These are phyloP conservation scores for Metschnikowia vanudenii DNA, from an alignment of 805 yeast genomes.

Conservation along the genomic window DNA sequence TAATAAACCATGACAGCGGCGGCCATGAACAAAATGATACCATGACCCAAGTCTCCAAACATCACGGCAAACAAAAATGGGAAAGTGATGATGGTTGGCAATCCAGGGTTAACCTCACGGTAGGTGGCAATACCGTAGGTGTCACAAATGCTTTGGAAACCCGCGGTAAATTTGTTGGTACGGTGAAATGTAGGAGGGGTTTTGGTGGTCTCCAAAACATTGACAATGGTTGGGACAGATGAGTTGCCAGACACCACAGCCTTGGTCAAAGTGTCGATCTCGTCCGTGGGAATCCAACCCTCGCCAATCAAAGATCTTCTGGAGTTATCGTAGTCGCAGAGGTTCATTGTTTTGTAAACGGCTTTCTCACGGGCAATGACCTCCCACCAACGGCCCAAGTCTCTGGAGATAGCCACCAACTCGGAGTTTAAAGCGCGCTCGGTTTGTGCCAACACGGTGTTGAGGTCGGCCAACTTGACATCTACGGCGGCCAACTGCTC, in stretches of 20 bases:
- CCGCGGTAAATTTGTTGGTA: slow-evolving; percentile 91
- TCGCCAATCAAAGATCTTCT: slow-evolving; percentile 88
- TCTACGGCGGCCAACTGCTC: slow-evolving; percentile 31
- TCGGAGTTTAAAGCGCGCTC: slow-evolving; percentile 52
- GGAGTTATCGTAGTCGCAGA: slow-evolving; percentile 76
- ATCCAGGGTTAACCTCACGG: slow-evolving; percentile 93
- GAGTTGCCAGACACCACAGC: slow-evolving; percentile 66
- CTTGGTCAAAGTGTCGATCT: slow-evolving; percentile 60
- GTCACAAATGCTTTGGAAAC: slow-evolving; percentile 91
- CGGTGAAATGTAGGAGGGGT: slow-evolving; percentile 94
- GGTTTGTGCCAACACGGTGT: slow-evolving; percentile 34
- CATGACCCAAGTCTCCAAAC: slow-evolving; percentile 99
- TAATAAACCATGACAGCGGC: slow-evolving; percentile 69
- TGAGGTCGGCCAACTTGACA: slow-evolving; percentile 32
- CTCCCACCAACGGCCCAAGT: slow-evolving; percentile 54
- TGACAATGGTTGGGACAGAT: slow-evolving; percentile 50
- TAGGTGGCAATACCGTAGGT: slow-evolving; percentile 93
- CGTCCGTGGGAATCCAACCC: slow-evolving; percentile 93
- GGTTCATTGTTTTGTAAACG: slow-evolving; percentile 73
- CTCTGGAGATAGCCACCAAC: slow-evolving; percentile 71
- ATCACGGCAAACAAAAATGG: slow-evolving; percentile 98
- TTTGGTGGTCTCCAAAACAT: slow-evolving; percentile 68
- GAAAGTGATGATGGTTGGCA: slow-evolving; percentile 91
- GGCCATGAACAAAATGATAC: slow-evolving; percentile 73
- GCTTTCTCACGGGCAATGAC: slow-evolving; percentile 72